Percentiles rank a stretch among this genome's conserved stretches.
Evolutionary conservation across 371 early-diverging fungal species (phyloP).

Genomic region (Actinomucor elegans): DNA sequence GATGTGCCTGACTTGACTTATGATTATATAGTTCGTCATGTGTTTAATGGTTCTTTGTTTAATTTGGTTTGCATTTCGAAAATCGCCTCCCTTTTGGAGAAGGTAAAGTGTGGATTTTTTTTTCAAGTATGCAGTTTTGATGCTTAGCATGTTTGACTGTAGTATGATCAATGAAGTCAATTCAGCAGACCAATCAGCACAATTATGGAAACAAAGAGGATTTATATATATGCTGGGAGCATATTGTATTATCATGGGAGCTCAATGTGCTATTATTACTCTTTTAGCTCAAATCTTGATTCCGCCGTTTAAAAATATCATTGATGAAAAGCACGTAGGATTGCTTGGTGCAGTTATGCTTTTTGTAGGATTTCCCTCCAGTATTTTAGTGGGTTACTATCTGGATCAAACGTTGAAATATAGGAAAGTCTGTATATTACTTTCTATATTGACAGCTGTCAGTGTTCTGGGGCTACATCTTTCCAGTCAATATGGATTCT

Average conservation of each 20-base stretch:
- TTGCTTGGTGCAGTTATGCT: slow-evolving; percentile 43
- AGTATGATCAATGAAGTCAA: slow-evolving; percentile 17
- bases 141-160: neutral
- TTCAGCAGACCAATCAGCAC: slow-evolving; percentile 22
- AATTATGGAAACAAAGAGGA: slow-evolving; percentile 20
- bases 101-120: slow-evolving; percentile 11
- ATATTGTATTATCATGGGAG: slow-evolving; percentile 50
- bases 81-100: slow-evolving; percentile 20
- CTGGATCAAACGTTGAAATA: slow-evolving; percentile 46
- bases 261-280: slow-evolving; percentile 50
- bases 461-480: slow-evolving; percentile 31
- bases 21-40: slow-evolving; percentile 16
- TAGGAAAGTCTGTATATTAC: slow-evolving; percentile 24
- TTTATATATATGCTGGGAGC: slow-evolving; percentile 38
- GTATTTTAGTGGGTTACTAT: slow-evolving; percentile 39
- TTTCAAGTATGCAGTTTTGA: neutral
- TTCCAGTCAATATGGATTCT: slow-evolving; percentile 21
- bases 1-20: too few relatives aligned
- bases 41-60: slow-evolving; percentile 22
- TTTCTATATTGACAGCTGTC: slow-evolving; percentile 26
- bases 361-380: slow-evolving; percentile 43
- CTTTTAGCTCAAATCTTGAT: slow-evolving; percentile 49
- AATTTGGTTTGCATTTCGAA: slow-evolving; percentile 24
- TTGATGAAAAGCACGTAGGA: slow-evolving; percentile 43
- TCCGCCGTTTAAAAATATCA: slow-evolving; percentile 33